Evolutionary conservation across 225 moss, liverwort and hornwort genomes (phyloP).

Genomic region (Climacium dendroides): DNA sequence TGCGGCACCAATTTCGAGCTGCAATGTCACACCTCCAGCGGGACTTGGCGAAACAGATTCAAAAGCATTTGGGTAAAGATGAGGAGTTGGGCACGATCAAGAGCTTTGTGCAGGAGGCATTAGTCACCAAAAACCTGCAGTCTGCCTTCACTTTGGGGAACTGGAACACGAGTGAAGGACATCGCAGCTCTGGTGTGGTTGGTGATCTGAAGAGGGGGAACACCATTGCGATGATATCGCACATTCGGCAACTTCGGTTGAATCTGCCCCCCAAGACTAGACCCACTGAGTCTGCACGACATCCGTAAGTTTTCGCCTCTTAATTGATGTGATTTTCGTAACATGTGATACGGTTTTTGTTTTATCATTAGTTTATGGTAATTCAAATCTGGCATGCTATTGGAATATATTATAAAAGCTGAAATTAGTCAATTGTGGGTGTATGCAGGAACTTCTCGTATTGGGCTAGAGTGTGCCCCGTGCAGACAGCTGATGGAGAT

Average conservation of each 20-base stretch:
- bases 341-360: background rate
- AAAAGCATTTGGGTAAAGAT: conserved; percentile 57
- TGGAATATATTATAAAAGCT: background rate
- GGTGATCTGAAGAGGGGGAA: conserved; percentile 75
- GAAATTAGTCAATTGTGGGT: background rate
- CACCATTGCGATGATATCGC: conserved; percentile 75
- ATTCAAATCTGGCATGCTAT: background rate
- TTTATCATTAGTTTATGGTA: background rate
- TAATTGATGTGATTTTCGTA: background rate
- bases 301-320: conserved; percentile 49
- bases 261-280: conserved; percentile 43
- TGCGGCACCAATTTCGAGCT: conserved; percentile 71
- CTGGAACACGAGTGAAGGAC: conserved; percentile 58
- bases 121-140: conserved; percentile 56
- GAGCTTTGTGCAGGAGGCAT: conserved; percentile 46
- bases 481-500: conserved; percentile 87
- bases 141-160: conserved; percentile 72
- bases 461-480: conserved; percentile 91
- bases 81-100: conserved; percentile 25
- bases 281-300: conserved; percentile 72
- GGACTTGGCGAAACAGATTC: conserved; percentile 63
- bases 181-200: conserved; percentile 76
- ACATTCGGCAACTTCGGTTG: conserved; percentile 62
- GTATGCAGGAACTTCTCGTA: conserved; percentile 81
- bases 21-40: conserved; percentile 59